Conservation (phyloP, 2,329 filamentous ascomycete genomes). For the Delphinella strobiligena region DNA sequence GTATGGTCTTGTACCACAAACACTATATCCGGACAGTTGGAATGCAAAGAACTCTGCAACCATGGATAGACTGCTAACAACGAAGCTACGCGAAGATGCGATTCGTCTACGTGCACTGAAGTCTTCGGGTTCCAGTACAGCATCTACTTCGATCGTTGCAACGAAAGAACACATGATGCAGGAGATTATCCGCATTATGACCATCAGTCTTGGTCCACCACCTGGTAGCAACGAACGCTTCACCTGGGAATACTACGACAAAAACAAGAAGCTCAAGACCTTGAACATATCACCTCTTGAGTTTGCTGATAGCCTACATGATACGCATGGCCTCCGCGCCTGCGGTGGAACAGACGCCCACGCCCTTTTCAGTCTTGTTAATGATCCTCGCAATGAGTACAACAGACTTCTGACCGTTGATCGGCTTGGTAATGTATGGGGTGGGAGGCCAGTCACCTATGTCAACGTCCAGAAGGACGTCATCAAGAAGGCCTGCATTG, state of each 20-base stretch:
- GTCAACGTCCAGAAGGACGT: conserved; percentile 66
- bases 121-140: conserved; percentile 21
- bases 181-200: conserved; percentile 71
- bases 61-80: conserved; percentile 65
- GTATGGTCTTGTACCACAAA: conserved; percentile 72
- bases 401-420: conserved; percentile 63
- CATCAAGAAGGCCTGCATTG: conserved; percentile 62
- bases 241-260: conserved; percentile 68
- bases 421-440: conserved; percentile 69
- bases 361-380: conserved; percentile 66
- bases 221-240: conserved; percentile 59
- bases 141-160: conserved; percentile 28
- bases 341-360: conserved; percentile 49
- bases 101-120: conserved; percentile 55
- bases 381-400: conserved; percentile 71
- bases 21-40: conserved; percentile 69
- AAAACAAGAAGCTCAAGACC: conserved; percentile 49
- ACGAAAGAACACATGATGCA: conserved; percentile 64
- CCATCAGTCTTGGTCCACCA: conserved; percentile 68
- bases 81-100: conserved; percentile 76
- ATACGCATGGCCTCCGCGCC: conserved; percentile 44
- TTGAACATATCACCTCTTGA: conserved; percentile 54
- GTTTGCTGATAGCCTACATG: conserved; percentile 59
- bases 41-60: conserved; percentile 60
- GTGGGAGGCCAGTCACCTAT: conserved; percentile 64